Conservation (phyloP, 768 basidiomycete species). For the Lactifluus hygrophoroides region DNA sequence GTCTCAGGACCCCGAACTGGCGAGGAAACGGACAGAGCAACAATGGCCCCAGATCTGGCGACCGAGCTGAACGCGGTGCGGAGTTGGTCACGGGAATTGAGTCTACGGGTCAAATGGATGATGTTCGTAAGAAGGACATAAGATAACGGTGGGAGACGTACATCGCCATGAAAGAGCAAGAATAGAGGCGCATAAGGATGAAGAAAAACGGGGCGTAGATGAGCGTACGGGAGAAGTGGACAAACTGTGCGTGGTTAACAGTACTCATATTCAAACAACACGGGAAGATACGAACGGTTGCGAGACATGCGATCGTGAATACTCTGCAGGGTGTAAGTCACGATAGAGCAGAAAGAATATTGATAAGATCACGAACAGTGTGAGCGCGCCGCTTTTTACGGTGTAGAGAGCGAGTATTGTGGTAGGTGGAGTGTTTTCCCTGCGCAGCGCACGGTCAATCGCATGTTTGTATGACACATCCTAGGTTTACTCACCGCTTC, state of each 20-base stretch:
- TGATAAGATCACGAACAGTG: neutral
- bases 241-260: neutral
- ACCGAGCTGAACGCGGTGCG: neutral
- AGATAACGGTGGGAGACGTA: neutral
- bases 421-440: neutral
- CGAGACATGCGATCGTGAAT: neutral
- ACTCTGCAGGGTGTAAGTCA: neutral
- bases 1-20: no score
- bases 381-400: neutral
- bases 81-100: neutral
- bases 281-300: neutral
- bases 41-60: no score
- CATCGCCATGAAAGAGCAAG: conserved; percentile 1
- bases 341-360: neutral
- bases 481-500: neutral
- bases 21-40: no score
- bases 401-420: neutral
- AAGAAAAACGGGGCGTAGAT: conserved; percentile 2
- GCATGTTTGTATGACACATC: neutral
- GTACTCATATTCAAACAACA: neutral
- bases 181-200: neutral
- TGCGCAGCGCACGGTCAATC: neutral
- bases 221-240: neutral
- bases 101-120: neutral
- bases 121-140: neutral